phyloP scores from a whole-genome alignment of 2,329 filamentous ascomycete species.

The Paracamarosporium sp. region DNA sequence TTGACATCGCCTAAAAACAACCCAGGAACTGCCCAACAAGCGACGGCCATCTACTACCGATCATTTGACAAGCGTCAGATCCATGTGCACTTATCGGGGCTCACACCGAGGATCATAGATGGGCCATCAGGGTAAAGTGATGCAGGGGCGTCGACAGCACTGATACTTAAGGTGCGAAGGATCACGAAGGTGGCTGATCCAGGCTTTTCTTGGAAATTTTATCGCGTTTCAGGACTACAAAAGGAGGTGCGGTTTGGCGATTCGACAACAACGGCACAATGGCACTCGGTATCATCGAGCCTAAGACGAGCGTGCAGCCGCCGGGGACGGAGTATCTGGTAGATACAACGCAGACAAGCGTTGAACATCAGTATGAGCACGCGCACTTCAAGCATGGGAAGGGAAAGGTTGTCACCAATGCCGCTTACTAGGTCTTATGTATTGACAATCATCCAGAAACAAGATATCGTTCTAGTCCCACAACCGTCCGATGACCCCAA shows the following conservation, averaged over 20 bases:
- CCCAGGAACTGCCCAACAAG: slow-evolving; percentile 1
- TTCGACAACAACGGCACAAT: slow-evolving; percentile 5
- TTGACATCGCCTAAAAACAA: slow-evolving; percentile 7
- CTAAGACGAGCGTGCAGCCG: slow-evolving; percentile 18
- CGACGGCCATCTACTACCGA: not conserved
- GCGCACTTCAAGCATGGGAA: slow-evolving; percentile 23
- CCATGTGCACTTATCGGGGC: not conserved
- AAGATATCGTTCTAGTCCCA: slow-evolving; percentile 27
- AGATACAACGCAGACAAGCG: slow-evolving; percentile 18
- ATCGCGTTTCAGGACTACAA: not conserved
- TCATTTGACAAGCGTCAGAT: not conserved
- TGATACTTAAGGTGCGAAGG: not conserved
- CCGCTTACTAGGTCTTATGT: not conserved
- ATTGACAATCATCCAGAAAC: slow-evolving; percentile 13
- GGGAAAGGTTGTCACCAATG: slow-evolving; percentile 17
- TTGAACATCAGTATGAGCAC: slow-evolving; percentile 20
- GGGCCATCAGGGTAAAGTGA: not conserved
- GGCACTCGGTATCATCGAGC: slow-evolving; percentile 36
- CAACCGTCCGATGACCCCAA: slow-evolving; percentile 31
- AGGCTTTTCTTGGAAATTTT: not conserved
- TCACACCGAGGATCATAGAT: not conserved
- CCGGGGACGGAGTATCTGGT: slow-evolving; percentile 36
- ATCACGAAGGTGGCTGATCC: no score
- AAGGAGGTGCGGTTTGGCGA: not conserved
- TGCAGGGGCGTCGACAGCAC: not conserved